A percentile compares a stretch with the other conserved stretches of the same genome.
Evolutionary conservation across 176 grass and related monocot species (phyloP).

Genomic region (Eleusine indica): DNA sequence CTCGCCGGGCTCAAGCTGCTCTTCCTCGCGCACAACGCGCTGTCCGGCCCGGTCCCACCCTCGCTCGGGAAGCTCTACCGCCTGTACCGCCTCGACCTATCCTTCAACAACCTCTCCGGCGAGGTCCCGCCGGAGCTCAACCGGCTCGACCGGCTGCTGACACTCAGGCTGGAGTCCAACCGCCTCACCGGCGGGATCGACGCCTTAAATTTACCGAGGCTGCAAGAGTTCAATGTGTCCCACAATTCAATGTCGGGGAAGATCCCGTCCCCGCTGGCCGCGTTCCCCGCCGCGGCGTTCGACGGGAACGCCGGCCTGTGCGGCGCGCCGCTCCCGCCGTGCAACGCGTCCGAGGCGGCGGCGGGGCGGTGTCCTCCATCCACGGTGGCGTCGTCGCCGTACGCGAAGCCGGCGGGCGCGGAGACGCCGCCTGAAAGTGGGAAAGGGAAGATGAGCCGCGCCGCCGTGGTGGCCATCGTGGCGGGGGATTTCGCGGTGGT

Average conservation of each 20-base stretch:
- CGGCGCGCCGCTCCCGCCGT: slow-evolving; percentile 61
- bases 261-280: slow-evolving; percentile 55
- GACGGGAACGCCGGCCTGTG: slow-evolving; percentile 62
- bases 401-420: slow-evolving; percentile 43
- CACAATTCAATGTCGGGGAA: slow-evolving; percentile 64
- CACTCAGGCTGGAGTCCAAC: slow-evolving; percentile 82
- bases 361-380: slow-evolving; percentile 47
- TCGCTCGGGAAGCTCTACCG: slow-evolving; percentile 56
- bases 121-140: slow-evolving; percentile 55
- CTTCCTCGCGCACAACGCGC: slow-evolving; percentile 70
- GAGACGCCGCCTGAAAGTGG: slow-evolving; percentile 13
- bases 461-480: slow-evolving; percentile 75
- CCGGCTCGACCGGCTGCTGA: slow-evolving; percentile 64
- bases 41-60: slow-evolving; percentile 63
- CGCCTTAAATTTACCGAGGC: slow-evolving; percentile 52
- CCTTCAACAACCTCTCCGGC: slow-evolving; percentile 73
- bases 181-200: slow-evolving; percentile 56
- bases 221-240: slow-evolving; percentile 82
- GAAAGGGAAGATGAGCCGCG: slow-evolving; percentile 64
- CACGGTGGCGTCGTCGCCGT: slow-evolving; percentile 56
- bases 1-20: slow-evolving; percentile 76
- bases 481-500: slow-evolving; percentile 82
- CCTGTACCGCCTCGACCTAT: slow-evolving; percentile 83
- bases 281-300: slow-evolving; percentile 54
- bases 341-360: slow-evolving; percentile 40